Evolutionary conservation across 805 yeast species (phyloP).

Genomic region (Tetrapisispora iriomotensis): DNA sequence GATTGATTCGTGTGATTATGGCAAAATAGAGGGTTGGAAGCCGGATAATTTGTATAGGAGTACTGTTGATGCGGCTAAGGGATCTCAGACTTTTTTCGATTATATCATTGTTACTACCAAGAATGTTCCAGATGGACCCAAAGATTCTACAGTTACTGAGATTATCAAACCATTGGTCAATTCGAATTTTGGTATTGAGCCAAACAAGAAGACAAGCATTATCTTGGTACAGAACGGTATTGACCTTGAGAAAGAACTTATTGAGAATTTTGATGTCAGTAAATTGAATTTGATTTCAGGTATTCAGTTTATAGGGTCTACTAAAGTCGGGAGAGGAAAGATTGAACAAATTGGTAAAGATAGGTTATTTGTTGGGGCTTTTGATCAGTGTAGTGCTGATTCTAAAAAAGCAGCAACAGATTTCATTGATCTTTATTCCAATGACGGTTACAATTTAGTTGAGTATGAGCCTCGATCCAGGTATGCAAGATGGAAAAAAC

Average conservation of each 20-base stretch:
- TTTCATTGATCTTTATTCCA: constrained; percentile 35
- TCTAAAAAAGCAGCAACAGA: constrained; percentile 31
- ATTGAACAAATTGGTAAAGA: constrained; percentile 46
- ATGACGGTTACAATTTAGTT: constrained; percentile 33
- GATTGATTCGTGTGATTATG: constrained; percentile 55
- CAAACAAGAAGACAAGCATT: constrained; percentile 32
- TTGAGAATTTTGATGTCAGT: constrained; percentile 35
- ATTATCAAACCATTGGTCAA: constrained; percentile 42
- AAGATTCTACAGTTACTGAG: constrained; percentile 37
- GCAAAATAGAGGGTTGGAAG: constrained; percentile 41
- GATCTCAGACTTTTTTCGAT: constrained; percentile 38
- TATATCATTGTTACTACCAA: constrained; percentile 56
- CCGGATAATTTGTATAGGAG: constrained; percentile 44
- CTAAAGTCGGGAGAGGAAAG: constrained; percentile 37
- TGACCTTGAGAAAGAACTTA: constrained; percentile 49
- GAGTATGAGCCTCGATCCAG: constrained; percentile 36
- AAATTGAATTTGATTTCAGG: constrained; percentile 41
- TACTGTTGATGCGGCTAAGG: constrained; percentile 37
- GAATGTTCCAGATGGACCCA: constrained; percentile 53
- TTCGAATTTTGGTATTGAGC: constrained; percentile 16
- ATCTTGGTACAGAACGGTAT: constrained; percentile 61
- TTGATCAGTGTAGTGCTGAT: constrained; percentile 30
- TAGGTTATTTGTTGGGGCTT: constrained; percentile 41
- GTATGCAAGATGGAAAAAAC: constrained; percentile 50
- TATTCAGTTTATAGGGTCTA: constrained; percentile 53